Conservation (phyloP, 2,329 filamentous ascomycete species). For the Rutstroemia sydowiana region DNA sequence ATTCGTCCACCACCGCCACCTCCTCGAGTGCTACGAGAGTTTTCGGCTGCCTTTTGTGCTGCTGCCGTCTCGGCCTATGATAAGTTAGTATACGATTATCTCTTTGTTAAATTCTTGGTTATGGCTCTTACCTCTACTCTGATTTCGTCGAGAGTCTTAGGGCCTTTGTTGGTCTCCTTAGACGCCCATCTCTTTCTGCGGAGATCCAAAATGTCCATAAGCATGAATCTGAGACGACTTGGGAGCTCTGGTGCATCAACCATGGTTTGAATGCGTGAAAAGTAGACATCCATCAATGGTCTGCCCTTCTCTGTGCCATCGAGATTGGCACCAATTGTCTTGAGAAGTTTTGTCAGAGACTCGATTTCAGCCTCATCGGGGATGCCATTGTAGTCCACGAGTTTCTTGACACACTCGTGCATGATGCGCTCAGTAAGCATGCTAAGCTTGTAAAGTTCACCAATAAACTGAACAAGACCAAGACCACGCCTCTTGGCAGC, state of each 20-base stretch:
- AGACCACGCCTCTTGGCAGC: constrained; percentile 95
- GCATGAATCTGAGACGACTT: constrained; percentile 91
- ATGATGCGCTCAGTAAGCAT: constrained; percentile 99
- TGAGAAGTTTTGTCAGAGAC: constrained; percentile 85
- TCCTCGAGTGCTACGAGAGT: constrained; percentile 50
- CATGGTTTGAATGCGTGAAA: constrained; percentile 77
- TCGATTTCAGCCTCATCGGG: constrained; percentile 96
- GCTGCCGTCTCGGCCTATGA: constrained; percentile 61
- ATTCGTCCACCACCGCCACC: constrained; percentile 61
- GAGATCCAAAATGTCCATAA: constrained; percentile 88
- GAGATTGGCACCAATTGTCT: constrained; percentile 84
- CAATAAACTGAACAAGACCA: constrained; percentile 97
- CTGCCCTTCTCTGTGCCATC: constrained; percentile 76
- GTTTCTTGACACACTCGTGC: constrained; percentile 97
- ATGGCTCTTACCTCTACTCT: constrained; percentile 59
- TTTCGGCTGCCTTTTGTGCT: constrained; percentile 75
- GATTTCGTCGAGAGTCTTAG: constrained; percentile 92
- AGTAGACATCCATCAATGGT: constrained; percentile 88
- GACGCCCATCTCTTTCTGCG: constrained; percentile 71
- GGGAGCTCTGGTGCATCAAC: constrained; percentile 71
- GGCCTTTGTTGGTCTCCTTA: constrained; percentile 87
- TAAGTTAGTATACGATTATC: constrained; percentile 24
- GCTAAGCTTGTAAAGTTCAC: constrained; percentile 95
- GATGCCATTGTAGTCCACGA: constrained; percentile 88
- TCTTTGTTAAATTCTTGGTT: not conserved